Evolutionary conservation across 2,329 filamentous ascomycete species (phyloP).

Genomic region (Aspergillus thermomutatus): DNA sequence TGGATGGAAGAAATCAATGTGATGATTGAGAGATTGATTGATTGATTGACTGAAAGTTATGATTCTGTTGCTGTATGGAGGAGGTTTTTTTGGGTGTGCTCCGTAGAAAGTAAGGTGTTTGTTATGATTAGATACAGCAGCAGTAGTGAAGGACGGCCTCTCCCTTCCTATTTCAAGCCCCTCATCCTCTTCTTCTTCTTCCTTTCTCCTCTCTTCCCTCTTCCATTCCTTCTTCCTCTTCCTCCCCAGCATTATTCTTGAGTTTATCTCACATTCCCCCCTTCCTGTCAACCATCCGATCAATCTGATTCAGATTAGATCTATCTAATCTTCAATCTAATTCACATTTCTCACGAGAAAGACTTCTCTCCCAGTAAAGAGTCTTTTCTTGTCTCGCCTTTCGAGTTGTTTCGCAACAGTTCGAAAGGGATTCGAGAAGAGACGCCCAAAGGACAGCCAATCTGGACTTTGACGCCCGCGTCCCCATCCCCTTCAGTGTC

Average conservation of each 20-base stretch:
- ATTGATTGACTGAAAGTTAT: background rate
- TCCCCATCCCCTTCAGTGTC: slow-evolving; percentile 99
- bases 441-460: slow-evolving; percentile 79
- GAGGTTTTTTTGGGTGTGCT: background rate
- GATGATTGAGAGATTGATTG: background rate
- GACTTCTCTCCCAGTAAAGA: slow-evolving; percentile 33
- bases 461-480: slow-evolving; percentile 99
- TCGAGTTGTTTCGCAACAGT: slow-evolving; percentile 45
- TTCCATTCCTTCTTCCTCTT: slow-evolving; percentile 16
- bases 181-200: slow-evolving; percentile 7
- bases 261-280: slow-evolving; percentile 11
- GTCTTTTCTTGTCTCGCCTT: slow-evolving; percentile 50
- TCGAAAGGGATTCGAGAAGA: slow-evolving; percentile 64
- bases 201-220: slow-evolving; percentile 4
- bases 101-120: background rate
- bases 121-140: background rate
- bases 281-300: slow-evolving; percentile 19
- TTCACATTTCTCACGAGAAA: slow-evolving; percentile 30
- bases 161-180: slow-evolving; percentile 10
- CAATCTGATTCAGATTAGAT: slow-evolving; percentile 20
- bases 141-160: background rate
- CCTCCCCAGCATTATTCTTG: slow-evolving; percentile 11
- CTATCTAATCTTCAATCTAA: slow-evolving; percentile 17
- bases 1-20: background rate
- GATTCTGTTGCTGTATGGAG: background rate